Evolutionary conservation across 805 yeast genomes (phyloP).

Genomic region (Yarrowia sp.): DNA sequence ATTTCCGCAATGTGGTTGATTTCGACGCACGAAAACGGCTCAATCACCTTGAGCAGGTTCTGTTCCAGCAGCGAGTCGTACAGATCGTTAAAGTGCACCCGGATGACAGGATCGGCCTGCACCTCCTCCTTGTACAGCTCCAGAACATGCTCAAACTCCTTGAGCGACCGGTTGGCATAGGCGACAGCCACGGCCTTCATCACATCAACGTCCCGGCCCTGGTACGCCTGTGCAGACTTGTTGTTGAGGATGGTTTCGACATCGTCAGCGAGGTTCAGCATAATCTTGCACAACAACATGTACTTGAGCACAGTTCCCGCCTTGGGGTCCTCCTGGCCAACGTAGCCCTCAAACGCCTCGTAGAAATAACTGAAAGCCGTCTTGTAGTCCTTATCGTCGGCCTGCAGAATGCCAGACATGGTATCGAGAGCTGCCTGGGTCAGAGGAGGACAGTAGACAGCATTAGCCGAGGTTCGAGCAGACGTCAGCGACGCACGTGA

Average conservation of each 20-base stretch:
- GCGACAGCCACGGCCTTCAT: slow-evolving; percentile 94
- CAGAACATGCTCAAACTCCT: slow-evolving; percentile 88
- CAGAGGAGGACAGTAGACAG: slow-evolving; percentile 93
- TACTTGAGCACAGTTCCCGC: slow-evolving; percentile 85
- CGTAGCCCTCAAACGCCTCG: slow-evolving; percentile 92
- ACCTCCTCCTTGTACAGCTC: slow-evolving; percentile 71
- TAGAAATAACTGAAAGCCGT: slow-evolving; percentile 95
- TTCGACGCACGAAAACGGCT: slow-evolving; percentile 96
- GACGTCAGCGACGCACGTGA: slow-evolving; percentile 91
- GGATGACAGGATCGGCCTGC: slow-evolving; percentile 83
- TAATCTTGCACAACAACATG: slow-evolving; percentile 89
- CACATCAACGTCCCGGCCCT: slow-evolving; percentile 88
- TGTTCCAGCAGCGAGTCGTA: slow-evolving; percentile 94
- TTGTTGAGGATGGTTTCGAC: slow-evolving; percentile 77
- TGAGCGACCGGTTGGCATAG: slow-evolving; percentile 84
- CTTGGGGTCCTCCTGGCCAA: slow-evolving; percentile 59
- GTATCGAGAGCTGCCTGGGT: slow-evolving; percentile 93
- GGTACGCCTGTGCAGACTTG: slow-evolving; percentile 75
- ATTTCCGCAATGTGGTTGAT: slow-evolving; percentile 84
- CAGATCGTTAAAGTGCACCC: slow-evolving; percentile 88
- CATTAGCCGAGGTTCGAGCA: slow-evolving; percentile 96
- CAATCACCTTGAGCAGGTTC: slow-evolving; percentile 90
- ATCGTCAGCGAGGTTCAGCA: slow-evolving; percentile 87
- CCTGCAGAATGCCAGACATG: slow-evolving; percentile 94
- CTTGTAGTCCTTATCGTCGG: slow-evolving; percentile 95